These are phyloP conservation scores for Flammula alnicola DNA, from an alignment of 1,284 basidiomycete species.

Conservation along the genomic window DNA sequence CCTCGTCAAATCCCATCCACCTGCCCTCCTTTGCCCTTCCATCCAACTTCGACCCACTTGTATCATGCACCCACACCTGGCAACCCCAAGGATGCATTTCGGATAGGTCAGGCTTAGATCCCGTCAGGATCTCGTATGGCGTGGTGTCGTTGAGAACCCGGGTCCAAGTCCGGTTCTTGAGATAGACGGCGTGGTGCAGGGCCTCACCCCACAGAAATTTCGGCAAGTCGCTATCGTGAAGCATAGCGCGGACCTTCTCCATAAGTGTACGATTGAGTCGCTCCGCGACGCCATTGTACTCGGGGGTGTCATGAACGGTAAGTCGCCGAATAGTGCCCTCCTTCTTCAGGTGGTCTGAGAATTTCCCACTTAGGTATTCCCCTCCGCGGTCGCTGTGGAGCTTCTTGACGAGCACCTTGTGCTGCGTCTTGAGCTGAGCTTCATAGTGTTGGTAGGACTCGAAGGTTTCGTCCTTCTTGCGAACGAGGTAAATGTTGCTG, in stretches of 20 bases:
- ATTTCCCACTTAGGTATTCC: slow-evolving; percentile 23
- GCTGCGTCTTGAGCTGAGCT: slow-evolving; percentile 29
- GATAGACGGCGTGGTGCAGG: slow-evolving; percentile 33
- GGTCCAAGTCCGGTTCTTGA: slow-evolving; percentile 36
- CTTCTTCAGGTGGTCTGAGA: slow-evolving; percentile 25
- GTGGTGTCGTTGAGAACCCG: slow-evolving; percentile 27
- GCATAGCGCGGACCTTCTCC: slow-evolving; percentile 33
- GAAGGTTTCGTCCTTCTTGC: slow-evolving; percentile 15
- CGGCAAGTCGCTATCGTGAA: slow-evolving; percentile 27
- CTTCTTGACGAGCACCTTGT: slow-evolving; percentile 13
- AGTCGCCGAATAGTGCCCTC: slow-evolving; percentile 32
- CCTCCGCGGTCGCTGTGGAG: slow-evolving; percentile 23
- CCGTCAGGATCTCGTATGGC: slow-evolving; percentile 24
- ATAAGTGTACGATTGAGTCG: slow-evolving; percentile 33
- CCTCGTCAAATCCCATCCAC: slow-evolving; percentile 29
- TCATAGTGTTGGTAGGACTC: slow-evolving; percentile 23
- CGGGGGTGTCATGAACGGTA: slow-evolving; percentile 37
- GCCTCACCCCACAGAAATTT: slow-evolving; percentile 25
- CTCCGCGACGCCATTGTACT: slow-evolving; percentile 41
- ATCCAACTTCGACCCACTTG: slow-evolving; percentile 23
- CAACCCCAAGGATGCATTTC: slow-evolving; percentile 23
- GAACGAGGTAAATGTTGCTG: slow-evolving; percentile 14
- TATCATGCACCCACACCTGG: slow-evolving; percentile 20
- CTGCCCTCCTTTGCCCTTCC: slow-evolving; percentile 24
- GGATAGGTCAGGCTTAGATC: slow-evolving; percentile 19